Percentiles rank a stretch among this genome's conserved stretches.
Evolutionary conservation across 331 rosid genomes (phyloP).

Genomic region (Cydonia oblonga): DNA sequence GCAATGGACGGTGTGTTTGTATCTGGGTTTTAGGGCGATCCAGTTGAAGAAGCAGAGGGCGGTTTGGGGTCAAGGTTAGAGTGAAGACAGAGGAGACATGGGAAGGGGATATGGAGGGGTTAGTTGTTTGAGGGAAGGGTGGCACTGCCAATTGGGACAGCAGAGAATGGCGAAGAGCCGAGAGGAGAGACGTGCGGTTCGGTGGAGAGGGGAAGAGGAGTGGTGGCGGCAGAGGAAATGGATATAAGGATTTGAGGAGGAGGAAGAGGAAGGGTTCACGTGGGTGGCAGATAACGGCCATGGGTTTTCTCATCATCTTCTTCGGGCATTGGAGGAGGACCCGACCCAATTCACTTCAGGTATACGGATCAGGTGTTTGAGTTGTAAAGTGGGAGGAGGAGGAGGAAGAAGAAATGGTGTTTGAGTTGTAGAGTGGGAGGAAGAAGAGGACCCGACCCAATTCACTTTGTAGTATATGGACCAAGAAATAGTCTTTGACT

Average conservation of each 20-base stretch:
- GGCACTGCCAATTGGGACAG: constrained; percentile 16
- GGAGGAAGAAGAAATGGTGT: too few species aligned
- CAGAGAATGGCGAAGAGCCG: constrained; percentile 9
- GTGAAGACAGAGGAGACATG: constrained; percentile 2
- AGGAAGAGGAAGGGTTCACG: background rate
- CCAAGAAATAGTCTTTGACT: too few species aligned
- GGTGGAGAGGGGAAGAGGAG: background rate
- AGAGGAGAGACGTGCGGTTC: background rate
- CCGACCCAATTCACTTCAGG: background rate
- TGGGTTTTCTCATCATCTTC: background rate
- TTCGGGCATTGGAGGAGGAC: constrained; percentile 1
- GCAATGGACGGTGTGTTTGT: background rate
- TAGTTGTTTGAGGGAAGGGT: constrained; percentile 2
- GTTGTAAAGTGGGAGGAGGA: too few species aligned
- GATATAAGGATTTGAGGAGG: background rate
- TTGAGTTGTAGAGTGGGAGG: too few species aligned
- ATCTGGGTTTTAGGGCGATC: constrained; percentile 3
- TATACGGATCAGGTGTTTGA: too few species aligned
- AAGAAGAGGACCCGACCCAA: too few species aligned
- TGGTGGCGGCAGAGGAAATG: background rate
- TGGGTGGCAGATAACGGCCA: background rate
- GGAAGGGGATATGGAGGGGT: constrained; percentile 15
- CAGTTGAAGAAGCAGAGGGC: constrained; percentile 13
- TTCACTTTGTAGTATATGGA: too few species aligned
- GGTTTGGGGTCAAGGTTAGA: constrained; percentile 5